These are phyloP conservation scores for Malassezia psittaci DNA, from an alignment of 1,284 basidiomycete genomes.

Conservation along the genomic window DNA sequence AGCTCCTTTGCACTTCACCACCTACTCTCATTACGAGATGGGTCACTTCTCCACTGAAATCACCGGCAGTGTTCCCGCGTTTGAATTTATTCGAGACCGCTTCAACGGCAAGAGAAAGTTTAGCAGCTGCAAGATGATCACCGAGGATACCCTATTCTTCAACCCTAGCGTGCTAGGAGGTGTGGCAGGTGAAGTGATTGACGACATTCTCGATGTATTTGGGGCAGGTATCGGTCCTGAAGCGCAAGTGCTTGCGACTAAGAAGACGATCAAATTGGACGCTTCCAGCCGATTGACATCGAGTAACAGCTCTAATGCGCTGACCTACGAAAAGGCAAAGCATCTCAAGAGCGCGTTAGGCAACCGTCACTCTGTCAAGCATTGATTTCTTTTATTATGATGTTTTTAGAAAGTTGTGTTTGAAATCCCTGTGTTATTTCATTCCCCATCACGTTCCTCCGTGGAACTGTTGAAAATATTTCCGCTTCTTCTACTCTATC, in stretches of 20 bases:
- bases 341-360: too few relatives aligned
- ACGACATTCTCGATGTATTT: background rate
- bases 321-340: too few relatives aligned
- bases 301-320: too few relatives aligned
- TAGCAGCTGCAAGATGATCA: background rate
- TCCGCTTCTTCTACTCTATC: too few relatives aligned
- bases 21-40: background rate
- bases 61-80: background rate
- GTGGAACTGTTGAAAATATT: too few relatives aligned
- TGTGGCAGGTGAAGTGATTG: background rate
- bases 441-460: too few relatives aligned
- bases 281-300: too few relatives aligned
- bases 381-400: too few relatives aligned
- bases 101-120: background rate
- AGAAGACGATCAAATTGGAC: background rate
- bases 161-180: background rate
- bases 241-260: background rate
- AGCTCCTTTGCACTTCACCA: background rate
- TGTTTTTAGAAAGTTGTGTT: too few relatives aligned
- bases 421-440: too few relatives aligned
- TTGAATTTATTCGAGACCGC: background rate
- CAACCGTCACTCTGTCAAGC: too few relatives aligned
- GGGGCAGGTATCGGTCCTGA: background rate
- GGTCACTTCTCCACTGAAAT: background rate
- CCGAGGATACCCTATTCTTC: background rate